These are phyloP conservation scores for Fusarium sp. DNA, from an alignment of 2,329 filamentous ascomycete species.

Conservation along the genomic window DNA sequence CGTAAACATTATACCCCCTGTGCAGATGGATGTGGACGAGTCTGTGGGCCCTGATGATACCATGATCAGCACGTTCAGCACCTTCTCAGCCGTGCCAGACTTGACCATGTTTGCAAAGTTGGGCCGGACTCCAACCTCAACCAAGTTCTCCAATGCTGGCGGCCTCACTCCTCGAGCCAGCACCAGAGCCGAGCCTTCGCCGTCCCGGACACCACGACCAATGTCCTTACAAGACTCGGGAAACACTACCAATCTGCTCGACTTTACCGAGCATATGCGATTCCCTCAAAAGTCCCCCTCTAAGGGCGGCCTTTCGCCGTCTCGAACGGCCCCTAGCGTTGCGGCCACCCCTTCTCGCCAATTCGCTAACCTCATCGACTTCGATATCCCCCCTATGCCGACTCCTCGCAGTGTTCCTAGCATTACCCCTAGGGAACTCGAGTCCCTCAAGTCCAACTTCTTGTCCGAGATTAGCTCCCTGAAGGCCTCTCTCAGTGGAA, in stretches of 20 bases:
- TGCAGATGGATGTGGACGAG: slow-evolving; percentile 45
- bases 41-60: slow-evolving; percentile 70
- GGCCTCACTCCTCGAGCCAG: slow-evolving; percentile 51
- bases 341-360: slow-evolving; percentile 58
- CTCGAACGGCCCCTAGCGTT: slow-evolving; percentile 44
- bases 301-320: slow-evolving; percentile 45
- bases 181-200: slow-evolving; percentile 45
- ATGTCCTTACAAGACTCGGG: slow-evolving; percentile 53
- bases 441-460: slow-evolving; percentile 89
- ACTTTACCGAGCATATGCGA: slow-evolving; percentile 80
- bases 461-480: slow-evolving; percentile 94
- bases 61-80: slow-evolving; percentile 82
- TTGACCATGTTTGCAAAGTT: slow-evolving; percentile 83
- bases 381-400: slow-evolving; percentile 89
- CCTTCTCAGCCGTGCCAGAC: slow-evolving; percentile 87
- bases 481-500: slow-evolving; percentile 87
- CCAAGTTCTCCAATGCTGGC: slow-evolving; percentile 57
- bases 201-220: slow-evolving; percentile 49
- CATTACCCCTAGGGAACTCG: slow-evolving; percentile 89
- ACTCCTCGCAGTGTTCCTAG: slow-evolving; percentile 91
- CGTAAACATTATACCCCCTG: slow-evolving; percentile 42
- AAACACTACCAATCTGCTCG: slow-evolving; percentile 80
- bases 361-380: slow-evolving; percentile 73
- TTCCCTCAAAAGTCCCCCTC: slow-evolving; percentile 60
- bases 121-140: slow-evolving; percentile 70